Percentiles rank a stretch among this genome's conserved stretches.
phyloP scores from a whole-genome alignment of 495 filamentous ascomycete genomes.

The Neurospora sp. region DNA sequence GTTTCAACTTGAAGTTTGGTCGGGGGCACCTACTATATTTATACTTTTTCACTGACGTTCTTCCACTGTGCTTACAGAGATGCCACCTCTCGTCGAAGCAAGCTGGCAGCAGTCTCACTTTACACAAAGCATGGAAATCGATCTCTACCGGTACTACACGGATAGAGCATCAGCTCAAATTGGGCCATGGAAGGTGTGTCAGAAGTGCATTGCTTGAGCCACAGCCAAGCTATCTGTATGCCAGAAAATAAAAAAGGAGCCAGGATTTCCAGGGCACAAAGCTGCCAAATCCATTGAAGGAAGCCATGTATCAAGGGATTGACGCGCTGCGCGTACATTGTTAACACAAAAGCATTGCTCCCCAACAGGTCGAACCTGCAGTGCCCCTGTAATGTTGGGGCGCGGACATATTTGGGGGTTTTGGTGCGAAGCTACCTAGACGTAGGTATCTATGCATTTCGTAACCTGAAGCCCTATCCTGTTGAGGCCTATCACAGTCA shows the following conservation, averaged over 20 bases:
- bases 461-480: background rate
- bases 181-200: background rate
- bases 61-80: background rate
- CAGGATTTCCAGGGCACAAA: background rate
- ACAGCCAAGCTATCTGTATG: background rate
- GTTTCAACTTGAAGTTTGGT: background rate
- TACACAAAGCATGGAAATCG: background rate
- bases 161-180: background rate
- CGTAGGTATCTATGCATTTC: background rate
- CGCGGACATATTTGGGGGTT: background rate
- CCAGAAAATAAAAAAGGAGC: background rate
- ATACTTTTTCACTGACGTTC: background rate
- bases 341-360: background rate
- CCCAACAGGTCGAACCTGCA: background rate
- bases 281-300: background rate
- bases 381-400: background rate
- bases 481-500: background rate
- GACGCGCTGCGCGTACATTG: background rate
- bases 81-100: background rate
- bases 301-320: background rate
- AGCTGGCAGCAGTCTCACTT: background rate
- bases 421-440: background rate
- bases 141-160: background rate
- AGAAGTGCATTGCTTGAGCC: background rate
- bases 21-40: background rate